Evolutionary conservation across 306 rosid genomes (phyloP), one percentile per base, ranked within the genome.

Genomic region (Vigna unguiculata): DNA sequence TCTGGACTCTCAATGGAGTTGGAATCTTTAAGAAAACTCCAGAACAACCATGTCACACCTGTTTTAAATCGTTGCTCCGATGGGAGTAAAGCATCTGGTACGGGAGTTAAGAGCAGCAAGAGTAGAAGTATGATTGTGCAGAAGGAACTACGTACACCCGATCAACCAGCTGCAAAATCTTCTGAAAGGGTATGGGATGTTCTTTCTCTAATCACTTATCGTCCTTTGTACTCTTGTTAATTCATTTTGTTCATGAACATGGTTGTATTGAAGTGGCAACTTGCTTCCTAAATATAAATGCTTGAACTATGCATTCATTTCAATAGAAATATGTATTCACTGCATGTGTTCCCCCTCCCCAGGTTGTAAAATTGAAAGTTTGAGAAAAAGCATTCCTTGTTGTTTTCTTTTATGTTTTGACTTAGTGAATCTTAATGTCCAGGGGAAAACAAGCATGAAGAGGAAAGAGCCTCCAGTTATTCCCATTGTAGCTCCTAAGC

Each of bases 391-490:
- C 0, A 7, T 58, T 82, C 7, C 69, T 69, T 21, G 12, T 62
- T 55, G 9, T 34, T 34, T 32, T 34, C 3, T 34, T 6, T 6
- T 34, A 34, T 16, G 48, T 11, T 75, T 45, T 25, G 14, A n/a
- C 24, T 28, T 43, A 11, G 36, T 36, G 46, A 47, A 74, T 72
- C 24, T 65, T 82, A 69, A 19, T 85, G 71, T 76, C 54, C 83
- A 91, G 97, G 87, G 81, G 59, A 57, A 49, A 34, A 78, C 63
- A 76, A 52, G 85, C 51, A 81, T 67, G 59, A 93, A 93, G 90
- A 89, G 96, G 88, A 87, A 91, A 74, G 81, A 62, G 43, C 63
- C 45, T 15, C 71, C 81, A 8, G 84, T n/a, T 60, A 38, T 58
- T 36, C 75, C 72, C 48, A 16, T 53, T 41, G 77, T 74, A 0